These are phyloP conservation scores for Salix brachista DNA, from an alignment of 345 rosid genomes.

Conservation along the genomic window DNA sequence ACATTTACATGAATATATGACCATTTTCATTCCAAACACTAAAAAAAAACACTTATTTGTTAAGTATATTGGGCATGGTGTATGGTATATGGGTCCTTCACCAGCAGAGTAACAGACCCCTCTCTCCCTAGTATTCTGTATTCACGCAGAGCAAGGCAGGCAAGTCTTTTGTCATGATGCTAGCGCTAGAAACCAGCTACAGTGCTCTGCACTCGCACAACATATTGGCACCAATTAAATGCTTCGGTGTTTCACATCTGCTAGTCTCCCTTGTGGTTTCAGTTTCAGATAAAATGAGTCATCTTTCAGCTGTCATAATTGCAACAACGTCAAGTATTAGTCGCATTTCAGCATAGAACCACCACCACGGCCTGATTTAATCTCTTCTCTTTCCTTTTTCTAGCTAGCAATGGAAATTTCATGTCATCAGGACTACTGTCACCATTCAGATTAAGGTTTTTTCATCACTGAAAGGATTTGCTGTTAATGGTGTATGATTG, in stretches of 20 bases:
- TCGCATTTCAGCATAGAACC: background rate
- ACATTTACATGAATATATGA: too few relatives aligned
- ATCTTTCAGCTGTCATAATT: background rate
- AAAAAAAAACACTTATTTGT: too few relatives aligned
- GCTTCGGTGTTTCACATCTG: background rate
- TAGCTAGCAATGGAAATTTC: background rate
- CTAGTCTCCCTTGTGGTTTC: conserved; percentile 29
- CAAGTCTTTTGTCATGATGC: conserved; percentile 27
- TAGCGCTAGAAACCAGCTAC: conserved; percentile 1
- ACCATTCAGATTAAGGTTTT: too few relatives aligned
- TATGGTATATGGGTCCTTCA: background rate
- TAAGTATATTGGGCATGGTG: background rate
- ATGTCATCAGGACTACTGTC: background rate
- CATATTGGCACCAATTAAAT: conserved; percentile 3
- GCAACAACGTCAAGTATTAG: background rate
- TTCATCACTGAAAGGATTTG: background rate
- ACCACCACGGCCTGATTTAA: background rate
- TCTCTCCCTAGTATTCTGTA: background rate
- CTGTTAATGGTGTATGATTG: background rate
- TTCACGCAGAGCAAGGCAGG: conserved; percentile 9
- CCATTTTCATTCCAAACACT: background rate
- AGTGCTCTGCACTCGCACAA: conserved; percentile 12
- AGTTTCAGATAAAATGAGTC: background rate
- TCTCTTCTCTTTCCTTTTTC: background rate
- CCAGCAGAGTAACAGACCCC: background rate